Conservation (phyloP, 768 basidiomycete genomes). For the Trametes elegans region DNA sequence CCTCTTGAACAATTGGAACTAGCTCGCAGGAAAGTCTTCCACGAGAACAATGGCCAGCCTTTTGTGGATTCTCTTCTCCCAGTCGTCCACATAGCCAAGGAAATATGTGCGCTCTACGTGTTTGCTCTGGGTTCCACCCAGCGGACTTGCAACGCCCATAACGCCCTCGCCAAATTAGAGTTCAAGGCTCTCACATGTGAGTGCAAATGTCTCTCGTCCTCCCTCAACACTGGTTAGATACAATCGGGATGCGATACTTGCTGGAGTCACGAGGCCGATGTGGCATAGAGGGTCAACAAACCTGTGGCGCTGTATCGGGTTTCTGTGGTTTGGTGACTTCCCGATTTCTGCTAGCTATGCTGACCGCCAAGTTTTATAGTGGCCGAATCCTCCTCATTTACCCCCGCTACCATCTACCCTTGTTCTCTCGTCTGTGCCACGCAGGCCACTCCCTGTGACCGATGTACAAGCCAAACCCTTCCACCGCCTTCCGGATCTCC, state of each 20-base stretch:
- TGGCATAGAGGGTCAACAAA: too few relatives aligned
- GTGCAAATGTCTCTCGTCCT: slow-evolving; percentile 24
- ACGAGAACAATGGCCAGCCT: slow-evolving; percentile 35
- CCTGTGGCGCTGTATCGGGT: too few relatives aligned
- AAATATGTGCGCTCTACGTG: slow-evolving; percentile 51
- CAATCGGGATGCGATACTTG: too few relatives aligned
- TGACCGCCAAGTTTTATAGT: too few relatives aligned
- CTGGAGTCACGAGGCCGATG: too few relatives aligned
- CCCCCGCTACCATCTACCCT: slow-evolving; percentile 50
- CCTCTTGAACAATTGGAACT: slow-evolving; percentile 48
- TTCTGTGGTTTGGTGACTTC: too few relatives aligned
- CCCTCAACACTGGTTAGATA: not conserved
- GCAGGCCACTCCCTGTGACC: slow-evolving; percentile 37
- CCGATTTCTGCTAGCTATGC: too few relatives aligned
- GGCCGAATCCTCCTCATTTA: slow-evolving; percentile 42
- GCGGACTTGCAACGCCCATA: slow-evolving; percentile 30
- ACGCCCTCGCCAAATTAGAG: slow-evolving; percentile 36
- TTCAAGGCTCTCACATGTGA: slow-evolving; percentile 54
- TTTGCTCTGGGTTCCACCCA: slow-evolving; percentile 48
- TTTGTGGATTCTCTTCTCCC: slow-evolving; percentile 52
- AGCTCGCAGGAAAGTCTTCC: slow-evolving; percentile 50
- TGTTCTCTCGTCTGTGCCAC: slow-evolving; percentile 48
- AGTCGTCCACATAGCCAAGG: slow-evolving; percentile 45
- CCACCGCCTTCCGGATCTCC: slow-evolving; percentile 8
- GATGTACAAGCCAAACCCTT: slow-evolving; percentile 31